A percentile compares a stretch with the other conserved stretches of the same genome.
phyloP scores from a whole-genome alignment of 2,329 filamentous ascomycete genomes.

The Claviceps maximensis region DNA sequence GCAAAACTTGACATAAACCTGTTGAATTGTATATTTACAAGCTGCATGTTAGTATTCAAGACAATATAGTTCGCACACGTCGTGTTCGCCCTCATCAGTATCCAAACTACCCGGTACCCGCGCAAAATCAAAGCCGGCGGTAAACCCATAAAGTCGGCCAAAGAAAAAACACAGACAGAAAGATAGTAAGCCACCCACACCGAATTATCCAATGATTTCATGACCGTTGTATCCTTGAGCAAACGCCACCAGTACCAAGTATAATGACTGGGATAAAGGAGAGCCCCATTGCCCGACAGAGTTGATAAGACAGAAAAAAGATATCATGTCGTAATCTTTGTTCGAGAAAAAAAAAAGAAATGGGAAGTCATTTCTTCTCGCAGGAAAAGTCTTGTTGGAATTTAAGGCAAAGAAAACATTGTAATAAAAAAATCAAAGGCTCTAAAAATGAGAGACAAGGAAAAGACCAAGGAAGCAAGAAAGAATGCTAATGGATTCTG shows the following conservation, averaged over 20 bases:
- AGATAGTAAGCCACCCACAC: constrained; percentile 1
- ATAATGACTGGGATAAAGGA: neutral
- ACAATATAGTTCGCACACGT: too few species aligned
- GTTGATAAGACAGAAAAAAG: neutral
- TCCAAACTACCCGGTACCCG: too few species aligned
- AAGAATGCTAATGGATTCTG: neutral
- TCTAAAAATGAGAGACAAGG: neutral
- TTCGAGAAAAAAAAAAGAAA: neutral
- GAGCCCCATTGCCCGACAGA: neutral
- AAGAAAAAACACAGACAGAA: neutral
- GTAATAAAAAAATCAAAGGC: neutral
- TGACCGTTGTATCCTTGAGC: constrained; percentile 2
- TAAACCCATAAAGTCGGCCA: neutral
- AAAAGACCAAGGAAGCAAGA: neutral
- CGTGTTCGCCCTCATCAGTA: too few species aligned
- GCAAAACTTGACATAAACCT: neutral
- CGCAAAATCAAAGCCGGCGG: neutral
- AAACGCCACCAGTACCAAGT: constrained; percentile 2
- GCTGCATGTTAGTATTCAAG: neutral
- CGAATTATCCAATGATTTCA: neutral
- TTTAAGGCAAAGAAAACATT: neutral
- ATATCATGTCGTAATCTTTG: neutral
- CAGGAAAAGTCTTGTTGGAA: neutral
- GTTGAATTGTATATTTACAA: neutral
- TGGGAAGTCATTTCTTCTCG: neutral